Evolutionary conservation across 768 basidiomycete species (phyloP).

Genomic region (Phylloporus scabripes): DNA sequence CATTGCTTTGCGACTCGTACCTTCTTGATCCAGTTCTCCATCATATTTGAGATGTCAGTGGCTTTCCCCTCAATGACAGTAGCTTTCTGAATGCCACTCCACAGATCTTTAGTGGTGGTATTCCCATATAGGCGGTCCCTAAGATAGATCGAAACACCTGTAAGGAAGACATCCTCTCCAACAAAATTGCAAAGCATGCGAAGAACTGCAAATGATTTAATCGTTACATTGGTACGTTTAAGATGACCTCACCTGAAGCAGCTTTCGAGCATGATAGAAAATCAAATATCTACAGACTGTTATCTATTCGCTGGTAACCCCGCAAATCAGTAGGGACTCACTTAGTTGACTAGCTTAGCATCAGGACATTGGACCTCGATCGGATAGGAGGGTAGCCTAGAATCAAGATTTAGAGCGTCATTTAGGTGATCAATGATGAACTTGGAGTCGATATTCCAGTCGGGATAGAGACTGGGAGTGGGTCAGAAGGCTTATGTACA

Average conservation of each 20-base stretch:
- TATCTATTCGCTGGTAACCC: background rate
- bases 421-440: slow-evolving; percentile 79
- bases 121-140: slow-evolving; percentile 84
- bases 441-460: slow-evolving; percentile 77
- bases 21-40: slow-evolving; percentile 91
- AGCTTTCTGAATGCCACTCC: slow-evolving; percentile 76
- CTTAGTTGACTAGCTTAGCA: slow-evolving; percentile 78
- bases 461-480: slow-evolving; percentile 60
- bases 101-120: slow-evolving; percentile 80
- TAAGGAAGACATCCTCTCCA: slow-evolving; percentile 83
- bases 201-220: slow-evolving; percentile 50
- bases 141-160: slow-evolving; percentile 87
- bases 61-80: slow-evolving; percentile 32
- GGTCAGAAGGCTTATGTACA: background rate
- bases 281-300: slow-evolving; percentile 71
- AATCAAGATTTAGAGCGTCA: slow-evolving; percentile 75
- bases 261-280: slow-evolving; percentile 82
- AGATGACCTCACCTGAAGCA: slow-evolving; percentile 50
- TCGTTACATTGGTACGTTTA: background rate
- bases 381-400: slow-evolving; percentile 84
- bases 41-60: slow-evolving; percentile 68
- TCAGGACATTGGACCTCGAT: slow-evolving; percentile 90
- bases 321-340: slow-evolving; percentile 15
- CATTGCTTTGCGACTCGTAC: slow-evolving; percentile 26
- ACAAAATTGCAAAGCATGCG: slow-evolving; percentile 89